These are phyloP conservation scores for Geranium rotundifolium DNA, from an alignment of 345 rosid genomes.

Conservation along the genomic window DNA sequence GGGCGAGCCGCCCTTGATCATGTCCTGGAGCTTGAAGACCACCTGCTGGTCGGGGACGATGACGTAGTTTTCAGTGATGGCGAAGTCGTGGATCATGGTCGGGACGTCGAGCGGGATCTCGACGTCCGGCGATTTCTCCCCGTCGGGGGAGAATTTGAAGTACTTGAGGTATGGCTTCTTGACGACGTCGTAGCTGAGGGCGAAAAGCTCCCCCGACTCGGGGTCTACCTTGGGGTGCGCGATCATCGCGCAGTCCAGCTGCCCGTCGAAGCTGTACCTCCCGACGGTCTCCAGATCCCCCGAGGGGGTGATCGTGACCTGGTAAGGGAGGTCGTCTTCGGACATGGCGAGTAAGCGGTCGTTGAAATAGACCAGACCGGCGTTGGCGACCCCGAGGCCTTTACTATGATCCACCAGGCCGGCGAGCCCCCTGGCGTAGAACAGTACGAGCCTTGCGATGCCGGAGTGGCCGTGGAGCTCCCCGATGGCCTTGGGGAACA, in stretches of 20 bases:
- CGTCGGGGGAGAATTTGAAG: slow-evolving; percentile 23
- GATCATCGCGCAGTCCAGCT: slow-evolving; percentile 64
- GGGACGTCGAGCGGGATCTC: slow-evolving; percentile 59
- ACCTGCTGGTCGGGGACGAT: slow-evolving; percentile 93
- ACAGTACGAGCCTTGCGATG: slow-evolving; percentile 54
- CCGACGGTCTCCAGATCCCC: slow-evolving; percentile 77
- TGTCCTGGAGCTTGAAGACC: slow-evolving; percentile 78
- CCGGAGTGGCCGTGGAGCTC: slow-evolving; percentile 85
- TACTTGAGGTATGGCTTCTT: slow-evolving; percentile 50
- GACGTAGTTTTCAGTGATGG: slow-evolving; percentile 68
- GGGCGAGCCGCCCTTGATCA: slow-evolving; percentile 83
- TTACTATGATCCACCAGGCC: slow-evolving; percentile 55
- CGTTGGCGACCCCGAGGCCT: slow-evolving; percentile 86
- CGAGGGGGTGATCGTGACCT: slow-evolving; percentile 39
- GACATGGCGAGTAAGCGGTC: slow-evolving; percentile 77
- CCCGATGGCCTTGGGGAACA: slow-evolving; percentile 86
- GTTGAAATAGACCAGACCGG: slow-evolving; percentile 71
- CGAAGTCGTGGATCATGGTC: slow-evolving; percentile 95
- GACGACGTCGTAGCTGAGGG: slow-evolving; percentile 73
- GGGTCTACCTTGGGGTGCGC: slow-evolving; percentile 94
- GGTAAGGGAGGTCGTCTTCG: slow-evolving; percentile 87
- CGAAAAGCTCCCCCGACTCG: slow-evolving; percentile 50
- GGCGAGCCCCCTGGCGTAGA: slow-evolving; percentile 55
- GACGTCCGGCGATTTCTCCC: slow-evolving; percentile 64
- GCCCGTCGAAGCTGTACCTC: slow-evolving; percentile 52